A percentile compares a stretch with the other conserved stretches of the same genome.
These are phyloP conservation scores for Scopulariopsis brevicaulis DNA, from an alignment of 2,329 filamentous ascomycete species.

Conservation along the genomic window DNA sequence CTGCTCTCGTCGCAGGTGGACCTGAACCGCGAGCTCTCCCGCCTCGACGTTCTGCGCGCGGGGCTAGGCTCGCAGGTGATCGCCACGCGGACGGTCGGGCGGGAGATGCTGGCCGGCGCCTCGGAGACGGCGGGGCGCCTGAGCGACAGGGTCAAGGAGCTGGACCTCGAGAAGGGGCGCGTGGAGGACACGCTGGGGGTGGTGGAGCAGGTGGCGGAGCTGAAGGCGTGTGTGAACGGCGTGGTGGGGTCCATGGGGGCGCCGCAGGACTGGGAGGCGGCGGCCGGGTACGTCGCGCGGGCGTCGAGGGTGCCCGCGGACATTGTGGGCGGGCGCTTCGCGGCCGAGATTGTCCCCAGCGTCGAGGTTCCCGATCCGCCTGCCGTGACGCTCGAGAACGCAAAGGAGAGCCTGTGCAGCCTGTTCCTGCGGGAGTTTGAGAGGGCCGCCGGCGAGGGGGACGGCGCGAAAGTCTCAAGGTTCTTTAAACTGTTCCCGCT, in stretches of 20 bases:
- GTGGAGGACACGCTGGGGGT: constrained; percentile 86
- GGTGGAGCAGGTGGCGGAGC: constrained; percentile 91
- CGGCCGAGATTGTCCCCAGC: constrained; percentile 84
- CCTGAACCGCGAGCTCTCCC: constrained; percentile 73
- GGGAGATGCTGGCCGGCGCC: constrained; percentile 81
- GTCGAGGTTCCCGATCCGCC: constrained; percentile 92
- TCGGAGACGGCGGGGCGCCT: constrained; percentile 77
- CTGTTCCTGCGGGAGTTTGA: constrained; percentile 93
- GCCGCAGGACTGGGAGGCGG: constrained; percentile 96
- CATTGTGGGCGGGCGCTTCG: constrained; percentile 76
- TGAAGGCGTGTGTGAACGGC: constrained; percentile 91
- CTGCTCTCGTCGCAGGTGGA: constrained; percentile 77
- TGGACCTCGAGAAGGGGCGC: constrained; percentile 84
- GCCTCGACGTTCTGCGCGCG: constrained; percentile 80
- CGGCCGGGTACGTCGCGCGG: constrained; percentile 77
- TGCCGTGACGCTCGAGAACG: constrained; percentile 72
- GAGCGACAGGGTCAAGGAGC: constrained; percentile 72
- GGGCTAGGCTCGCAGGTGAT: constrained; percentile 80
- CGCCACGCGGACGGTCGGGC: constrained; percentile 71
- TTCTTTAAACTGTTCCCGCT: constrained; percentile 98
- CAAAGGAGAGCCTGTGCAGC: constrained; percentile 79
- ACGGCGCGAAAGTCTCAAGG: constrained; percentile 79
- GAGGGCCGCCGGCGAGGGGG: constrained; percentile 75
- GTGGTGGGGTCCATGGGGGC: constrained; percentile 95
- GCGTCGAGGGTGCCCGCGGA: constrained; percentile 70